Conservation (phyloP, 352 stramenopile genomes). For the Globisporangium nodosum region DNA sequence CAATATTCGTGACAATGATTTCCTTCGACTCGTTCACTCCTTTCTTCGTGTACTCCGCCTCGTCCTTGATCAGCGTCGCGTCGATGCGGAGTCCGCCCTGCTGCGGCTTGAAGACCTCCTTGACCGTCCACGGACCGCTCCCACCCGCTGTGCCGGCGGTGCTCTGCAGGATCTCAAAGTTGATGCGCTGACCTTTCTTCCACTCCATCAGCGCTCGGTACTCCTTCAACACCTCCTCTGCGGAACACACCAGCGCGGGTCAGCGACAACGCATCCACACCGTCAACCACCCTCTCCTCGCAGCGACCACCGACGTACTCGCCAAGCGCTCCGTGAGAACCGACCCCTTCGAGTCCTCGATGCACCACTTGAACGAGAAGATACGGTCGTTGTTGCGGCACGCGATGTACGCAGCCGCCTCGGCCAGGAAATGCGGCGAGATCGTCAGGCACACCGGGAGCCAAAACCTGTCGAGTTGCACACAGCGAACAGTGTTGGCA, state of each 20-base stretch:
- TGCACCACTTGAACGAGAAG: constrained; percentile 82
- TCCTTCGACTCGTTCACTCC: constrained; percentile 57
- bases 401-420: constrained; percentile 73
- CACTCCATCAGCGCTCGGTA: constrained; percentile 55
- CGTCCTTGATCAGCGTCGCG: constrained; percentile 42
- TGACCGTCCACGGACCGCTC: constrained; percentile 25
- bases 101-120: constrained; percentile 48
- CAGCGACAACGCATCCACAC: not conserved
- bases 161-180: constrained; percentile 52
- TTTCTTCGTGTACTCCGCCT: constrained; percentile 65
- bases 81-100: constrained; percentile 62
- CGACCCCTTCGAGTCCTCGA: constrained; percentile 32
- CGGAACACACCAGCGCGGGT: not conserved
- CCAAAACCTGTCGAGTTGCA: constrained; percentile 41
- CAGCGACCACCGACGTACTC: constrained; percentile 29
- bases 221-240: constrained; percentile 59
- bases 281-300: not conserved
- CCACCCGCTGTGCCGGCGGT: constrained; percentile 21
- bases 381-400: constrained; percentile 66
- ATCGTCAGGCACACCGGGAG: constrained; percentile 53
- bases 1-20: constrained; percentile 27
- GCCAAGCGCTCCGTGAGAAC: constrained; percentile 64
- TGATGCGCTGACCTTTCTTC: constrained; percentile 56
- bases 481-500: not conserved
- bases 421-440: constrained; percentile 48